phyloP scores from a whole-genome alignment of 2,329 filamentous ascomycete species.

The Ophiostoma triangulosporum region DNA sequence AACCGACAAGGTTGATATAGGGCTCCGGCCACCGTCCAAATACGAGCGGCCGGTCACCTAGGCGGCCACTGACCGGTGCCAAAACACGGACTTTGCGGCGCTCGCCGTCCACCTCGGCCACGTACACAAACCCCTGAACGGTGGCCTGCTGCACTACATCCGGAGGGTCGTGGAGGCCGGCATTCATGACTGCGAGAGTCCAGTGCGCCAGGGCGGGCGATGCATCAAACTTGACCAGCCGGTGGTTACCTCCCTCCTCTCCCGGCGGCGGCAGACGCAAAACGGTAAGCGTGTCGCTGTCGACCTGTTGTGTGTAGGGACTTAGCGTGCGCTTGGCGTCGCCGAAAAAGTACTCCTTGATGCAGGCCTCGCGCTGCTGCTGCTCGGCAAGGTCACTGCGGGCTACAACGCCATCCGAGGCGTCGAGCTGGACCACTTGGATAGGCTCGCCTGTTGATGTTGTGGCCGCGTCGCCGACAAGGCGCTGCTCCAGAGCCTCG shows the following conservation, averaged over 20 bases:
- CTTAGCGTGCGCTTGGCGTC: constrained; percentile 62
- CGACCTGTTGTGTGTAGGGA: constrained; percentile 74
- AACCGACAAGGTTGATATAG: constrained; percentile 60
- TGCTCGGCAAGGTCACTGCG: constrained; percentile 64
- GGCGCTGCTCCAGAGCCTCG: constrained; percentile 56
- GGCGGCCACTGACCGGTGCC: constrained; percentile 67
- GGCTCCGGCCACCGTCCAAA: constrained; percentile 82
- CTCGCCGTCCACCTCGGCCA: constrained; percentile 79
- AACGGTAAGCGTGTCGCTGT: constrained; percentile 60
- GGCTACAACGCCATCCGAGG: constrained; percentile 73
- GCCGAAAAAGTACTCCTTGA: constrained; percentile 92
- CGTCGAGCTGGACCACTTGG: constrained; percentile 63
- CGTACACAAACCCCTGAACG: constrained; percentile 86
- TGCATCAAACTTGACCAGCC: constrained; percentile 50
- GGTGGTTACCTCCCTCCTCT: constrained; percentile 5
- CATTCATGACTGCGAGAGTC: constrained; percentile 74
- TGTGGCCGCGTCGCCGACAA: constrained; percentile 25
- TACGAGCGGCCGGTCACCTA: constrained; percentile 68
- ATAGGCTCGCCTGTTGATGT: constrained; percentile 53
- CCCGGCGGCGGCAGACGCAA: constrained; percentile 43
- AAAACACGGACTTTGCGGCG: constrained; percentile 69
- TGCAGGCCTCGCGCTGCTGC: constrained; percentile 57
- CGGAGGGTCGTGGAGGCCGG: constrained; percentile 51
- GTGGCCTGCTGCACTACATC: constrained; percentile 66
- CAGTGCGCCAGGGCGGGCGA: constrained; percentile 62